Evolutionary conservation across 768 basidiomycete species (phyloP), one percentile per base, ranked within the genome.

Genomic region (Russula brevipes): DNA sequence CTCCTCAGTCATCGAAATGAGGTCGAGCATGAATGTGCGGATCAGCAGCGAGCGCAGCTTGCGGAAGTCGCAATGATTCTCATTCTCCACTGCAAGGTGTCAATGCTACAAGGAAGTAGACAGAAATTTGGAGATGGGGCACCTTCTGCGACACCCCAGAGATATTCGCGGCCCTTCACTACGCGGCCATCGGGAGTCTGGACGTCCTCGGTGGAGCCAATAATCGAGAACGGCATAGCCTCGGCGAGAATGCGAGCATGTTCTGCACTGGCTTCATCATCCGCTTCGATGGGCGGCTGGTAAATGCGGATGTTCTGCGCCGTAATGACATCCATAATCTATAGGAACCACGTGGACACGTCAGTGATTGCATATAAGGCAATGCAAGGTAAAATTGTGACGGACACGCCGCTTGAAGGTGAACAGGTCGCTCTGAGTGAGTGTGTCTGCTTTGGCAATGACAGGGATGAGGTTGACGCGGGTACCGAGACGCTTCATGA

Each of bases 81-180:
- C 97, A 73, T 99, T 98, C 78, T 99, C 97, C 65, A 99, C 96
- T 94, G 70, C 4, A 33, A 44, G 6, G 12, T 3, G 44, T 60
- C 41, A 63, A 53, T 12, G 55, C 47, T 11, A 33, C 35, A 33
- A 42, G 60, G 41, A 47, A 4, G 5, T 9, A 33, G 44, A 54
- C 11, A 44, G 46, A 52, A 30, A 19, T 9, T 4, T 19, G n/a
- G 39, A 58, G 41, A 58, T 33, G 31, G 75, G 80, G 54, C 45
- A 92, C 92, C 92, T 81, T 99, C 97, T 9, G 97, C 97, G n/a
- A 99, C 94, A 81, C 97, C 97, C 97, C 97, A 99, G 14, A 96
- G 85, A 73, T 99, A 99, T 76, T 98, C 92, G 70, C 97, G 87
- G 51, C 97, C 97, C 77, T 98, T 98, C 72, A 99, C 97, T 39